Base-by-base conservation (phyloP, 2,329 filamentous ascomycete species). In the Seiridium unicorne region DNA sequence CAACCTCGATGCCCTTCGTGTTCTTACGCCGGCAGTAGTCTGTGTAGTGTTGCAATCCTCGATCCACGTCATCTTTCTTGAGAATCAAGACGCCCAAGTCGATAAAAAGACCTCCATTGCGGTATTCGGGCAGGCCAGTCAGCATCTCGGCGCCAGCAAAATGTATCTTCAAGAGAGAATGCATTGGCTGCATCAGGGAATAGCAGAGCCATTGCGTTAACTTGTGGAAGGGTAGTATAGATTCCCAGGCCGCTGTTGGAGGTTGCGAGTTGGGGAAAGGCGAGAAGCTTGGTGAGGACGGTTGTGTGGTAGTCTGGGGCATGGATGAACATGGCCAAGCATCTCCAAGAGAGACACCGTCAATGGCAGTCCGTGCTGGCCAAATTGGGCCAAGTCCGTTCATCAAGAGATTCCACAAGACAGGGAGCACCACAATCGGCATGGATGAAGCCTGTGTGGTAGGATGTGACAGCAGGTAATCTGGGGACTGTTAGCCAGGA, bases 381-480 rank as follows among this genome's bases (percentile, higher is more conserved):
- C 95, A 99, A 72, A 98, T 96, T 1, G 89, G 84, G 3, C 87
- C 85, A 8, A 99, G 81, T 6, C 93, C 92, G 60, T 92, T 89
- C 87, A 97, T 96, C 9, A 99, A 85, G 1, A 94, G 87, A 63
- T 88, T 88, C 95, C 95, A 99, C 6, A 99, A 81, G 0, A 93
- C 94, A 1, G 61, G 61, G 34, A 62, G 42, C 3, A 62, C 26
- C 8, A 62, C 61, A 26, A 62, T 92, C 1, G 94, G 92, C 53
- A 93, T 90, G 0, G 93, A 96, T 1, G 92, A 91, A 11, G 92
- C 92, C 71, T 94, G 89, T 4, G 94, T 97, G 2, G 92, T 89
- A 1, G 93, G 91, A 71, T 98, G 95, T 3, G 91, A 90, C 44
- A 98, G 84, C n/a, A 98, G 86, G 72, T 96, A 93, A 74, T 98